These are phyloP conservation scores for Esteya vermicola DNA, from an alignment of 2,329 filamentous ascomycete species.

Conservation along the genomic window DNA sequence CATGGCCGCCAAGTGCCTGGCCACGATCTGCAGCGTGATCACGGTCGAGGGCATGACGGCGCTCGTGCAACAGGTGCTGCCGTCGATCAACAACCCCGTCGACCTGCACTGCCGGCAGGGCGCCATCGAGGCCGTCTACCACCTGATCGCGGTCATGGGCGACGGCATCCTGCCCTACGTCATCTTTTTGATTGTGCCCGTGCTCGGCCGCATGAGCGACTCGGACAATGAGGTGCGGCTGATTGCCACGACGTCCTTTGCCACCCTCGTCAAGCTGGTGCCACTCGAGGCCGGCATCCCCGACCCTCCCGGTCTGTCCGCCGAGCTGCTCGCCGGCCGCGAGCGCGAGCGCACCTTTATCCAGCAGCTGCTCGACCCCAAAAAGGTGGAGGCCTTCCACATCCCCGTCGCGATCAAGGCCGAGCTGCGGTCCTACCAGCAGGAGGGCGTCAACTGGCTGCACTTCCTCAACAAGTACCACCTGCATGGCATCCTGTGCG, in stretches of 20 bases:
- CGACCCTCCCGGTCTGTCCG: conserved; percentile 83
- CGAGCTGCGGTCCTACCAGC: conserved; percentile 89
- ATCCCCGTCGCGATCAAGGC: conserved; percentile 97
- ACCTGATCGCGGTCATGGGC: conserved; percentile 96
- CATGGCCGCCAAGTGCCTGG: conserved; percentile 92
- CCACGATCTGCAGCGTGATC: conserved; percentile 93
- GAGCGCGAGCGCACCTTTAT: conserved; percentile 96
- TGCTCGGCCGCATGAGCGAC: conserved; percentile 95
- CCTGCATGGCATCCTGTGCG: conserved; percentile 92
- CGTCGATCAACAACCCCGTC: conserved; percentile 78
- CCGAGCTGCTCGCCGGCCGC: conserved; percentile 75
- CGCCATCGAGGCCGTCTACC: conserved; percentile 88
- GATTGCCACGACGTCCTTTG: conserved; percentile 91
- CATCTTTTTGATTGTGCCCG: conserved; percentile 95
- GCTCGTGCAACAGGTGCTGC: conserved; percentile 82
- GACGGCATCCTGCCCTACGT: conserved; percentile 93
- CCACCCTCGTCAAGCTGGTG: conserved; percentile 91
- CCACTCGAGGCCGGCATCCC: conserved; percentile 94
- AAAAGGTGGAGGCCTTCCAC: conserved; percentile 87
- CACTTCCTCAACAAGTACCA: conserved; percentile 97
- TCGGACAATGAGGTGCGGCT: conserved; percentile 91
- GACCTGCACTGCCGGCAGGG: conserved; percentile 86
- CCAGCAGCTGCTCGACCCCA: conserved; percentile 85
- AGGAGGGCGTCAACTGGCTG: conserved; percentile 98
- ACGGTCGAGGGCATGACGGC: conserved; percentile 92